A percentile compares a stretch with the other conserved stretches of the same genome.
phyloP scores from a whole-genome alignment of 2,329 filamentous ascomycete genomes.

The Botrytis medusae region DNA sequence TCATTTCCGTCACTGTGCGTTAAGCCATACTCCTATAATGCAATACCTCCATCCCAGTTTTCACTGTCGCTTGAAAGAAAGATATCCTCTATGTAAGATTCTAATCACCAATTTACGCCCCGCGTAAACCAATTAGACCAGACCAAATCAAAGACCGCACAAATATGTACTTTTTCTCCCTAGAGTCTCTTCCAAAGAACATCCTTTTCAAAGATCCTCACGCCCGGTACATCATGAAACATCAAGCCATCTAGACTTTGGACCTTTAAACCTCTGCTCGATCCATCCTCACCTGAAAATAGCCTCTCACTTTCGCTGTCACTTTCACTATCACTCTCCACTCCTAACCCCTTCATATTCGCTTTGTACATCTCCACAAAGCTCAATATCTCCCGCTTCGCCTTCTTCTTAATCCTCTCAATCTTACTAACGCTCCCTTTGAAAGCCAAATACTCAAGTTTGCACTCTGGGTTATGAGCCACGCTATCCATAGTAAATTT shows the following conservation, averaged over 20 bases:
- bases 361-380: background rate
- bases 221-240: slow-evolving; percentile 49
- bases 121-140: background rate
- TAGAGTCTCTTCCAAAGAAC: slow-evolving; percentile 48
- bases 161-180: background rate
- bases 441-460: slow-evolving; percentile 59
- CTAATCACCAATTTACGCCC: background rate
- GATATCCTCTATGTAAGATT: background rate
- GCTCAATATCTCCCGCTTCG: slow-evolving; percentile 15
- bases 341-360: background rate
- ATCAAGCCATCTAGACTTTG: slow-evolving; percentile 43
- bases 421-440: slow-evolving; percentile 48
- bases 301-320: slow-evolving; percentile 37
- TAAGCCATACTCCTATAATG: background rate
- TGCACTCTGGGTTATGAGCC: slow-evolving; percentile 54
- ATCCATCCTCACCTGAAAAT: slow-evolving; percentile 1
- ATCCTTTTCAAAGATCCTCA: slow-evolving; percentile 60
- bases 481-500: slow-evolving; percentile 60
- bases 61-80: background rate
- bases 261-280: slow-evolving; percentile 37
- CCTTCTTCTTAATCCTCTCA: slow-evolving; percentile 25
- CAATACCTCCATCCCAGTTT: background rate
- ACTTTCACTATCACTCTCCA: background rate
- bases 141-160: background rate
- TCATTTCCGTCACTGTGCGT: background rate